phyloP scores from a whole-genome alignment of 1,284 basidiomycete species.

The Puccinia coronata region DNA sequence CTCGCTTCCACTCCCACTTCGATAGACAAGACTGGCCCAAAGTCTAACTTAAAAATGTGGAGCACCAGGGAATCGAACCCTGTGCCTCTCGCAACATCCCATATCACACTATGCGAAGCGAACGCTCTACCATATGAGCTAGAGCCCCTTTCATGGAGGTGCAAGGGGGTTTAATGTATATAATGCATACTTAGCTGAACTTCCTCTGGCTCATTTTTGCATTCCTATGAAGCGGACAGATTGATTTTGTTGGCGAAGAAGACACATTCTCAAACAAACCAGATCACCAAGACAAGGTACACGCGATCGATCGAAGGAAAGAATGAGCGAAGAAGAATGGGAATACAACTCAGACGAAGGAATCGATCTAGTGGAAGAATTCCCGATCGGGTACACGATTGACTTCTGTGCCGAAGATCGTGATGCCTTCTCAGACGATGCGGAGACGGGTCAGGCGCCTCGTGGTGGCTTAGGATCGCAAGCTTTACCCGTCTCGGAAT shows the following conservation, averaged over 20 bases:
- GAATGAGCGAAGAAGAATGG: background rate
- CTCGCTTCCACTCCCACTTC: too few species aligned
- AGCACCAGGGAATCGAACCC: conserved; percentile 44
- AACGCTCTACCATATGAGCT: conserved; percentile 46
- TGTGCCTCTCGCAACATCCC: conserved; percentile 23
- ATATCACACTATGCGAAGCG: background rate
- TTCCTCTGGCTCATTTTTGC: too few species aligned
- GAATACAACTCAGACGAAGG: background rate
- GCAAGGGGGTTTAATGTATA: too few species aligned
- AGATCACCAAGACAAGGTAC: too few species aligned
- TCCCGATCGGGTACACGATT: conserved; percentile 41
- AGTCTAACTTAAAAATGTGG: too few species aligned
- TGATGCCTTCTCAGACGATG: background rate
- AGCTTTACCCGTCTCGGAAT: conserved; percentile 11
- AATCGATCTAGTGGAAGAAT: background rate
- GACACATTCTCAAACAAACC: too few species aligned
- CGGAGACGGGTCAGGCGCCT: background rate
- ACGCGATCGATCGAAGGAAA: background rate
- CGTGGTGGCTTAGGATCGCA: conserved; percentile 38
- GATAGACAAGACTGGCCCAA: too few species aligned
- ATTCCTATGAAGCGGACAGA: too few species aligned
- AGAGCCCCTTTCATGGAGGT: conserved; percentile 22
- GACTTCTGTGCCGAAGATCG: conserved; percentile 10
- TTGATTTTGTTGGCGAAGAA: too few species aligned
- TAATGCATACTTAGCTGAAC: too few species aligned